Evolutionary conservation across 371 early-diverging fungal genomes (phyloP).

Genomic region (Chytridium lagenaria): DNA sequence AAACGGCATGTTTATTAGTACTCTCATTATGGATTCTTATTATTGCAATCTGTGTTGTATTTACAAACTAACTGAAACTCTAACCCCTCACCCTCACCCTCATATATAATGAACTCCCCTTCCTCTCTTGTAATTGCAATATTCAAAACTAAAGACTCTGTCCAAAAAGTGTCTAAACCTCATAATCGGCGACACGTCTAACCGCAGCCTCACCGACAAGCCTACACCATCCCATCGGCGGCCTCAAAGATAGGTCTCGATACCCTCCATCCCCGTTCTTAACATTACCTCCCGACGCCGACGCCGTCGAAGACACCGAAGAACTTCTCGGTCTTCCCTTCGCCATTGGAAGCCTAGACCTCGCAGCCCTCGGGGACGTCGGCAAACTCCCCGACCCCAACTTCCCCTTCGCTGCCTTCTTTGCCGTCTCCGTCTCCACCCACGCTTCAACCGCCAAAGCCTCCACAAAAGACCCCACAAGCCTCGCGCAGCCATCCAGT

Average conservation of each 20-base stretch:
- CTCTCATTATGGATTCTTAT: too few relatives aligned
- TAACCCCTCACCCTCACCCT: too few relatives aligned
- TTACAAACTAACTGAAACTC: too few relatives aligned
- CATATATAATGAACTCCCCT: too few relatives aligned
- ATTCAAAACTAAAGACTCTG: too few relatives aligned
- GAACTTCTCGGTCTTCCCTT: not conserved
- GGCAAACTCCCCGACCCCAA: not conserved
- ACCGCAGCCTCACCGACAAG: constrained; percentile 22
- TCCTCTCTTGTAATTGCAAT: not conserved
- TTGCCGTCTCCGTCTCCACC: constrained; percentile 13
- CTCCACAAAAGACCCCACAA: constrained; percentile 26
- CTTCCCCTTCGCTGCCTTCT: not conserved
- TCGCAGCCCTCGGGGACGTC: not conserved
- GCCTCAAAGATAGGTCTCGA: not conserved
- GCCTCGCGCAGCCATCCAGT: constrained; percentile 29
- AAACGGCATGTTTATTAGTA: too few relatives aligned
- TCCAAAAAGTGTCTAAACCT: too few relatives aligned
- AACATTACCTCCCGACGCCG: not conserved
- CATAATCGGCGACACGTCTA: constrained; percentile 28
- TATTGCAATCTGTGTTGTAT: too few relatives aligned
- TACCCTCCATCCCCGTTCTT: not conserved
- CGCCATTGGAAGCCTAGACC: constrained; percentile 27
- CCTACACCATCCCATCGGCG: constrained; percentile 33
- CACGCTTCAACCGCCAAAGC: constrained; percentile 32
- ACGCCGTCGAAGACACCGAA: not conserved